phyloP scores from a whole-genome alignment of 306 rosid species.

The Fagus crenata region DNA sequence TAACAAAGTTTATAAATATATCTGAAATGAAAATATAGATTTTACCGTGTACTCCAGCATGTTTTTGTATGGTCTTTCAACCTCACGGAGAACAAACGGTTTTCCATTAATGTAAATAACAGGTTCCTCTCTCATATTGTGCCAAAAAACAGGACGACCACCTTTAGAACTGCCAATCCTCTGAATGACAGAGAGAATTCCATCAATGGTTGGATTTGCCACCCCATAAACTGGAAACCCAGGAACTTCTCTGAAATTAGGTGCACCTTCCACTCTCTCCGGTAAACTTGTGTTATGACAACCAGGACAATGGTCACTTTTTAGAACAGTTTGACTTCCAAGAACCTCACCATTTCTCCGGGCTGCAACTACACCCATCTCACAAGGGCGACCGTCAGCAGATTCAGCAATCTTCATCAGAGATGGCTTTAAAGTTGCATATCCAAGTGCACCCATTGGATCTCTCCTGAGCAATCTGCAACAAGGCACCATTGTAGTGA shows the following conservation, averaged over 20 bases:
- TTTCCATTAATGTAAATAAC: constrained; percentile 90
- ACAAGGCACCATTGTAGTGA: constrained; percentile 26
- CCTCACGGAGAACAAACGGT: constrained; percentile 94
- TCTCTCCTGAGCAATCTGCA: constrained; percentile 81
- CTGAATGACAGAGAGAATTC: constrained; percentile 72
- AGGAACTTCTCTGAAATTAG: constrained; percentile 88
- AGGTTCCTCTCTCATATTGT: constrained; percentile 96
- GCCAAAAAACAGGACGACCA: constrained; percentile 80
- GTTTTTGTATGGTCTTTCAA: constrained; percentile 90
- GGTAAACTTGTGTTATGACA: constrained; percentile 69
- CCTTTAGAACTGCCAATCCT: constrained; percentile 66
- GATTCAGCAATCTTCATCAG: constrained; percentile 69
- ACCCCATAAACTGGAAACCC: constrained; percentile 96
- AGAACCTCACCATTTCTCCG: constrained; percentile 84
- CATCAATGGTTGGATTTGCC: constrained; percentile 91
- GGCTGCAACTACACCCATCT: constrained; percentile 90
- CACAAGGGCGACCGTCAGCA: constrained; percentile 73
- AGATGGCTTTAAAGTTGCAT: constrained; percentile 67
- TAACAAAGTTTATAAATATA: constrained; percentile 13
- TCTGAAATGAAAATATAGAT: neutral
- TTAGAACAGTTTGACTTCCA: constrained; percentile 87
- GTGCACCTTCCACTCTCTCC: constrained; percentile 87
- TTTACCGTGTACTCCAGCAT: constrained; percentile 90
- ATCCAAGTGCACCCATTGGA: constrained; percentile 97
- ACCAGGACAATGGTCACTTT: constrained; percentile 93